Base-by-base conservation (phyloP, 2,329 filamentous ascomycete genomes). In the Verticillium dahliae region DNA sequence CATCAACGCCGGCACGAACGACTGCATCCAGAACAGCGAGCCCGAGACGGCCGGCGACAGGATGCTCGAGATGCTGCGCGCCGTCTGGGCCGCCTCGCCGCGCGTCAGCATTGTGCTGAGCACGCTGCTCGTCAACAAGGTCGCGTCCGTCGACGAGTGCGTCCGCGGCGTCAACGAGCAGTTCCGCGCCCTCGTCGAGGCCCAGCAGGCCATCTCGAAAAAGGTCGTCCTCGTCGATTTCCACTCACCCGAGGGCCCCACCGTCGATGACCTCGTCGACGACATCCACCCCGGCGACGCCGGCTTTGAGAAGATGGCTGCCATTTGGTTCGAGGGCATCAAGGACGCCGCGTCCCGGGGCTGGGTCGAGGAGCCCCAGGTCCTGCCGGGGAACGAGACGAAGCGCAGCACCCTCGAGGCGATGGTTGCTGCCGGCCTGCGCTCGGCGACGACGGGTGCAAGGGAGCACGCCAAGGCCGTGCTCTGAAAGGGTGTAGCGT, bases 1-100 rank as follows among this genome's bases (percentile, higher is more conserved):
- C 33, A 66, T 80, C 66, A 79, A 80, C 66, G 73, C 70, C 11
- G 78, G 78, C 58, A 79, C 78, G 56, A 80, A 80, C 63, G 77
- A 80, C 65, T 77, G 75, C 56, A 31, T 67, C 15, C 74, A 76
- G 61, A 61, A 70, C 62, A 68, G 63, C 60, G 67, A 75, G 50
- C 61, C 77, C 9, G 62, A 62, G 34, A 58, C 62, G 34, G 72
- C 72, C 5, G 71, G 69, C 39, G 63, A 67, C 14, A 71, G 76
- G 37, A 72, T 76, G 67, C 69, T 68, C 39, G 63, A 65, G n/a
- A 59, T 80, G 68, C 61, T 80, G 38, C 67, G 72, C n/a, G 70
- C 71, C 60, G 57, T 79, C 37, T 74, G 71, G 67, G 11, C 1
- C 1, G 62, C 66, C 18, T 74, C 73, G 13, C 72, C 73, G 5